Percentiles rank a stretch among this genome's conserved stretches.
Evolutionary conservation across 768 basidiomycete genomes (phyloP).

Genomic region (Russula griseocarnosa): DNA sequence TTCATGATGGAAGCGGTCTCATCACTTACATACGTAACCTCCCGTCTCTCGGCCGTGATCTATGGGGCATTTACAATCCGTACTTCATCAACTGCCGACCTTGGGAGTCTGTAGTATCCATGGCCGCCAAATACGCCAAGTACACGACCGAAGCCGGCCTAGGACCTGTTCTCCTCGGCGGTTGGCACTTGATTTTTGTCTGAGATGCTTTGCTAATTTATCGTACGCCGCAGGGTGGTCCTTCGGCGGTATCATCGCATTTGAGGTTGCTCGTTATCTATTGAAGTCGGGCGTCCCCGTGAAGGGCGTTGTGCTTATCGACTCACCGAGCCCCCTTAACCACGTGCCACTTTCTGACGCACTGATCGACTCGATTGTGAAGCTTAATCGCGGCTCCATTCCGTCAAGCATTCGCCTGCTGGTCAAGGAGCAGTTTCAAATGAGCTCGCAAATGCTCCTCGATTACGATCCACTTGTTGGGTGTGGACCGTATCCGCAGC

Average conservation of each 20-base stretch:
- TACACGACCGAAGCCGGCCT: slow-evolving; percentile 37
- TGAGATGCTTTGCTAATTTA: not conserved
- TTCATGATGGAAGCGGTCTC: slow-evolving; percentile 73
- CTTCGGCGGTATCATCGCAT: slow-evolving; percentile 70
- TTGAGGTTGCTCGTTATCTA: slow-evolving; percentile 56
- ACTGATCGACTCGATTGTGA: slow-evolving; percentile 48
- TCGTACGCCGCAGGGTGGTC: slow-evolving; percentile 57
- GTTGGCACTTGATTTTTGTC: slow-evolving; percentile 36
- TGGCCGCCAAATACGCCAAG: slow-evolving; percentile 51
- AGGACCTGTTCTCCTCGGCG: slow-evolving; percentile 53
- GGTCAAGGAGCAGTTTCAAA: slow-evolving; percentile 47
- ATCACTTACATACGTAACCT: slow-evolving; percentile 49
- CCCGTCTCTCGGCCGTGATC: slow-evolving; percentile 43
- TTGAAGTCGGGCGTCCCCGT: slow-evolving; percentile 42
- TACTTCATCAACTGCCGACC: slow-evolving; percentile 41
- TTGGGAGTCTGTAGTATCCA: slow-evolving; percentile 50
- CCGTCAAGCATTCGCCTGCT: slow-evolving; percentile 36
- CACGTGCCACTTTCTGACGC: slow-evolving; percentile 49
- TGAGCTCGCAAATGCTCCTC: slow-evolving; percentile 46
- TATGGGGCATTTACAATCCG: slow-evolving; percentile 63
- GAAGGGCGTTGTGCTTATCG: slow-evolving; percentile 60
- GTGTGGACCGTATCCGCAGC: slow-evolving; percentile 33
- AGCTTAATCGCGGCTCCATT: slow-evolving; percentile 33
- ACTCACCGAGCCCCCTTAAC: slow-evolving; percentile 57
- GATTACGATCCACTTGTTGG: slow-evolving; percentile 41